phyloP scores from a whole-genome alignment of 108 stramenopile genomes.

The Nannochloropsis gaditana region DNA sequence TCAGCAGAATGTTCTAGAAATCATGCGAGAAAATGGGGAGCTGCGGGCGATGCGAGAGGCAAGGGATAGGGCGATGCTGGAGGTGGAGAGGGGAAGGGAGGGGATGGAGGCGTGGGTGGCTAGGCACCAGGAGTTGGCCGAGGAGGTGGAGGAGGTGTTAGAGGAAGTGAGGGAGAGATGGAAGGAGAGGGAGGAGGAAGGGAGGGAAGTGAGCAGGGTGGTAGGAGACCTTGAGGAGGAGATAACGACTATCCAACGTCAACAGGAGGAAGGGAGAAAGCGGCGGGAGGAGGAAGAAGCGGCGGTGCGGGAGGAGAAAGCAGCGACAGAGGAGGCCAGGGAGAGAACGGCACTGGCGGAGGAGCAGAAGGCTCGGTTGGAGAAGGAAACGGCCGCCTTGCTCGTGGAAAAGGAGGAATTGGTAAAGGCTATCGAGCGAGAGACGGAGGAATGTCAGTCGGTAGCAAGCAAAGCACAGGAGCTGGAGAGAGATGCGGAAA shows the following conservation, averaged over 20 bases:
- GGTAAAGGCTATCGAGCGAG: not conserved
- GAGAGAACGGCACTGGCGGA: not conserved
- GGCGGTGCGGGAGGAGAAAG: not conserved
- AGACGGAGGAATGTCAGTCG: not conserved
- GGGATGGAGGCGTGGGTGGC: not conserved
- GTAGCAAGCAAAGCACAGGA: not conserved
- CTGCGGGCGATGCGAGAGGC: not conserved
- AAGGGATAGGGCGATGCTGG: not conserved
- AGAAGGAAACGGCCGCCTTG: not conserved
- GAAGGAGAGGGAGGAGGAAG: not conserved
- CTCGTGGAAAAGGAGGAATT: not conserved
- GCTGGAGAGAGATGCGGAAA: not conserved
- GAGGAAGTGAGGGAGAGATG: not conserved
- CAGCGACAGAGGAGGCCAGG: not conserved
- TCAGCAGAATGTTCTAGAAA: not conserved
- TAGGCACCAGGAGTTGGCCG: not conserved
- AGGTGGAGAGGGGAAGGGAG: not conserved
- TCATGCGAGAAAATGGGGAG: constrained; percentile 17
- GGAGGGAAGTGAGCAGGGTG: not conserved
- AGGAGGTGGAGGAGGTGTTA: not conserved
- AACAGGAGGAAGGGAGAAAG: not conserved
- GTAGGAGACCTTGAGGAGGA: not conserved
- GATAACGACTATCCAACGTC: not conserved
- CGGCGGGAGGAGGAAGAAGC: not conserved
- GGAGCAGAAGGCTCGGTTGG: not conserved